A percentile compares a stretch with the other conserved stretches of the same genome.
Evolutionary conservation across 495 filamentous ascomycete genomes (phyloP).

Genomic region (Daldinia childiae): DNA sequence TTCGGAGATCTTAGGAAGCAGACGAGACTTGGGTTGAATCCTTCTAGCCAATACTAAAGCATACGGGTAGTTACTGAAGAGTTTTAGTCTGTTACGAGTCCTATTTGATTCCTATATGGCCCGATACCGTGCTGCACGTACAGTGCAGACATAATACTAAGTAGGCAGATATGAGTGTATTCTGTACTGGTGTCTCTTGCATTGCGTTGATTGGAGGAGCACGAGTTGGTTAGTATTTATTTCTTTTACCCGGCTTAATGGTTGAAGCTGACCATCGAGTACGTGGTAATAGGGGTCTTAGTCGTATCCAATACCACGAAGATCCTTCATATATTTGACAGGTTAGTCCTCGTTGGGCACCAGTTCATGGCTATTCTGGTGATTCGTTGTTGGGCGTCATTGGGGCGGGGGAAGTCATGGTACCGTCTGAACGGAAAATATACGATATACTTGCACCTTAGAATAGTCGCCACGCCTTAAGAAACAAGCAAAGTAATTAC

Average conservation of each 20-base stretch:
- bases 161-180: slow-evolving; percentile 10
- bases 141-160: slow-evolving; percentile 24
- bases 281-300: slow-evolving; percentile 11
- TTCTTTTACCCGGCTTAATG: slow-evolving; percentile 20
- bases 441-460: not conserved
- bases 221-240: slow-evolving; percentile 17
- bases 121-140: slow-evolving; percentile 30
- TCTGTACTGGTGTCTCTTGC: slow-evolving; percentile 16
- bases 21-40: slow-evolving; percentile 13
- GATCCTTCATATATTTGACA: slow-evolving; percentile 21
- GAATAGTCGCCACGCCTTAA: not conserved
- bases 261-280: slow-evolving; percentile 26
- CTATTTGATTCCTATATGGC: slow-evolving; percentile 31
- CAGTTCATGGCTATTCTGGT: slow-evolving; percentile 27
- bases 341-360: slow-evolving; percentile 37
- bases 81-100: slow-evolving; percentile 12
- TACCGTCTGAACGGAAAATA: slow-evolving; percentile 12
- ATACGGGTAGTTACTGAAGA: slow-evolving; percentile 16
- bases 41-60: slow-evolving; percentile 16
- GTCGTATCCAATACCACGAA: slow-evolving; percentile 13
- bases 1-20: slow-evolving; percentile 37
- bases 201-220: slow-evolving; percentile 32
- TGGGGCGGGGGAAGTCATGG: slow-evolving; percentile 25
- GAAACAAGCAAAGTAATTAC: not conserved
- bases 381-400: slow-evolving; percentile 38